phyloP scores from a whole-genome alignment of 352 stramenopile species.

The Pythium aquatile region DNA sequence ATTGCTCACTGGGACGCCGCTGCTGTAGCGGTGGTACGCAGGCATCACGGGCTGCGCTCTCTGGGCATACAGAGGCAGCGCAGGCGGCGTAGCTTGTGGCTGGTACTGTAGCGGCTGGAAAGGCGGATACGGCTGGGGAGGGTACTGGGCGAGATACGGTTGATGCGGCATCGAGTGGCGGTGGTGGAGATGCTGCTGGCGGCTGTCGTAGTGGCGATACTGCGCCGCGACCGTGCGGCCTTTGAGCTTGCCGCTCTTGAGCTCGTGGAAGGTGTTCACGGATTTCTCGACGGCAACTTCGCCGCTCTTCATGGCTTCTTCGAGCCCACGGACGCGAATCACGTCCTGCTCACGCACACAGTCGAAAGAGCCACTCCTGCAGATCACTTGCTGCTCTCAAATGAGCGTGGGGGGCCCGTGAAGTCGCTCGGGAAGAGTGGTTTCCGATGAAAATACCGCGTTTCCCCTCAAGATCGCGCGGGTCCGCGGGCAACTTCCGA shows the following conservation, averaged over 20 bases:
- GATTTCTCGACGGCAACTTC: conserved; percentile 46
- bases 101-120: conserved; percentile 14
- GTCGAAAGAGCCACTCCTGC: not conserved
- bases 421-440: not conserved
- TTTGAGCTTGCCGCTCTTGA: conserved; percentile 24
- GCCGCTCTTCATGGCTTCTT: conserved; percentile 27
- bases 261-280: conserved; percentile 28
- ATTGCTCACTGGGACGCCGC: not conserved
- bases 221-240: not conserved
- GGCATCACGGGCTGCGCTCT: conserved; percentile 3
- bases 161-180: conserved; percentile 15
- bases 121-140: not conserved
- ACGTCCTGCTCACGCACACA: not conserved
- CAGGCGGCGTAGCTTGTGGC: not conserved
- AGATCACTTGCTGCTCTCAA: not conserved
- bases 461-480: conserved; percentile 4
- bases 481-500: not conserved
- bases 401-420: not conserved
- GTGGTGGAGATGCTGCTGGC: conserved; percentile 13
- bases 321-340: not conserved
- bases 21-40: conserved; percentile 7
- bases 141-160: conserved; percentile 10
- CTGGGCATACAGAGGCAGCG: not conserved
- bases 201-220: conserved; percentile 5
- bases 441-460: not conserved